phyloP scores from a whole-genome alignment of 2,329 filamentous ascomycete genomes.

The Sclerotinia glacialis region DNA sequence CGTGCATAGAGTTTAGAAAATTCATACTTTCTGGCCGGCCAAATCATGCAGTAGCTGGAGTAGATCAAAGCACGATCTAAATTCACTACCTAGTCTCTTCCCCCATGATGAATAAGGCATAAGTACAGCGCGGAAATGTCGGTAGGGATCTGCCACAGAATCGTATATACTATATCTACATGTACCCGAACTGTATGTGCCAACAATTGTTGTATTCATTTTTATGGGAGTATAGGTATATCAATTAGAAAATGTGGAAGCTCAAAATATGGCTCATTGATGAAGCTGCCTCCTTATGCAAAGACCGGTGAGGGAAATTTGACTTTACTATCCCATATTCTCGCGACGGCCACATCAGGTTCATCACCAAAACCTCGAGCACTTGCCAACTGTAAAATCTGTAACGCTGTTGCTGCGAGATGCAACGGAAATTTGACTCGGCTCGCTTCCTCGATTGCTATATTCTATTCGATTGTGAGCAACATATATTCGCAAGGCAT shows the following conservation, averaged over 20 bases:
- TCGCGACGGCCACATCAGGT: conserved; percentile 41
- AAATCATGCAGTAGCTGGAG: too few relatives aligned
- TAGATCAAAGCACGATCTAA: background rate
- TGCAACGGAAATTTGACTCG: conserved; percentile 41
- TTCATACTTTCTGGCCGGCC: too few relatives aligned
- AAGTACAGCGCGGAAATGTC: background rate
- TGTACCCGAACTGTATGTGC: background rate
- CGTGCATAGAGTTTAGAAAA: too few relatives aligned
- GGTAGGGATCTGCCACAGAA: background rate
- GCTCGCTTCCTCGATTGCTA: conserved; percentile 37
- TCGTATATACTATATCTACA: background rate
- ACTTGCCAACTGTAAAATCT: conserved; percentile 40
- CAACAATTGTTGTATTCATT: background rate
- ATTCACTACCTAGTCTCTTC: background rate
- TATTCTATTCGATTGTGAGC: conserved; percentile 38
- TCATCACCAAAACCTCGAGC: conserved; percentile 40
- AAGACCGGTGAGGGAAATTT: conserved; percentile 1
- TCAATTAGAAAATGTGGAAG: background rate
- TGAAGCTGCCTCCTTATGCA: background rate
- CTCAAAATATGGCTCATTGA: background rate
- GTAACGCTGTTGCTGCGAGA: conserved; percentile 40
- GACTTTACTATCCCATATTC: conserved; percentile 42
- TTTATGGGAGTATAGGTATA: background rate
- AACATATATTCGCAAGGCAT: background rate
- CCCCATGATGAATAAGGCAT: background rate